Conservation (phyloP, 1,284 basidiomycete species). For the Papiliotrema flavescens region DNA sequence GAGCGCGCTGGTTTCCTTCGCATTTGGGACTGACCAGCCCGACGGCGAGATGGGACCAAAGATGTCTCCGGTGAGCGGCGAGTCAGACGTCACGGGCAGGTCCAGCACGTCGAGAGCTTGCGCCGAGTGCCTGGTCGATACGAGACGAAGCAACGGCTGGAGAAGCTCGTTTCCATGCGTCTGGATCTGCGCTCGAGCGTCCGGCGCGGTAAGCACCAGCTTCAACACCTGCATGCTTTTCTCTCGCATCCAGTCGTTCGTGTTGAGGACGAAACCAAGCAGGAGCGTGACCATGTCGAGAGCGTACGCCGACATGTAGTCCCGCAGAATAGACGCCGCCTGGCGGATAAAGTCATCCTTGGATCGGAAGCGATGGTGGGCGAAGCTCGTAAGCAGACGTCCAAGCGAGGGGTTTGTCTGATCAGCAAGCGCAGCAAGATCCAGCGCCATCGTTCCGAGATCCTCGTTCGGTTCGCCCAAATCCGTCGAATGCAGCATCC, state of each 20-base stretch:
- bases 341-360: slow-evolving; percentile 92
- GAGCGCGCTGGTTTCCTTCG: slow-evolving; percentile 58
- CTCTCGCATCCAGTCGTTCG: slow-evolving; percentile 74
- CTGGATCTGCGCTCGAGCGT: slow-evolving; percentile 69
- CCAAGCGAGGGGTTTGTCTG: slow-evolving; percentile 71
- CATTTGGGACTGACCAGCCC: slow-evolving; percentile 78
- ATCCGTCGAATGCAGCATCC: slow-evolving; percentile 79
- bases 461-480: slow-evolving; percentile 60
- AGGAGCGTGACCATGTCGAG: slow-evolving; percentile 76
- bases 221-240: slow-evolving; percentile 85
- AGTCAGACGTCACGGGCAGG: slow-evolving; percentile 70
- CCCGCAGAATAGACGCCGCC: slow-evolving; percentile 75
- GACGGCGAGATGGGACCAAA: slow-evolving; percentile 77
- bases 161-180: slow-evolving; percentile 77
- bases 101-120: slow-evolving; percentile 89
- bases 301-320: slow-evolving; percentile 62
- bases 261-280: slow-evolving; percentile 80
- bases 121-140: slow-evolving; percentile 77
- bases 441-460: slow-evolving; percentile 68
- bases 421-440: slow-evolving; percentile 70
- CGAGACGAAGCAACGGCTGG: slow-evolving; percentile 80
- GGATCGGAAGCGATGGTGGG: slow-evolving; percentile 81
- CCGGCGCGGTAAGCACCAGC: slow-evolving; percentile 79
- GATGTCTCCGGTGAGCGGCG: slow-evolving; percentile 76
- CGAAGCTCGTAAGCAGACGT: slow-evolving; percentile 83